A percentile compares a stretch with the other conserved stretches of the same genome.
Conservation (phyloP, 352 stramenopile genomes). For the Phytophthora litchii region DNA sequence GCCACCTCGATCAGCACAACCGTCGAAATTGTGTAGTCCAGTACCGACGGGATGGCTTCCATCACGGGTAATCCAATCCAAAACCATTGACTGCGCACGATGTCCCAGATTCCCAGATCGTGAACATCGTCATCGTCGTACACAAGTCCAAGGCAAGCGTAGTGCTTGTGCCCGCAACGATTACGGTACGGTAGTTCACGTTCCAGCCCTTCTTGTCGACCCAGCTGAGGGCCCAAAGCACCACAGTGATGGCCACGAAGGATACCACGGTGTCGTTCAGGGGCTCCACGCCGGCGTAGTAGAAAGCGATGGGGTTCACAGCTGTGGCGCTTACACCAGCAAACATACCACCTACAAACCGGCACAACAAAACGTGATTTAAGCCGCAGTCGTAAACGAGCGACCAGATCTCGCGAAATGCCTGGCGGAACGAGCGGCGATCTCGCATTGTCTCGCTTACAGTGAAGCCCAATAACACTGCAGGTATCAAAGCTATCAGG, state of each 20-base stretch:
- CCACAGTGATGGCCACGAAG: conserved; percentile 36
- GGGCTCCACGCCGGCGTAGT: conserved; percentile 53
- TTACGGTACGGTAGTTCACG: conserved; percentile 47
- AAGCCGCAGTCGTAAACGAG: conserved; percentile 41
- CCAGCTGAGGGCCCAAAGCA: conserved; percentile 36
- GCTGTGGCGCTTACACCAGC: conserved; percentile 42
- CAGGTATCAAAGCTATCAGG: conserved; percentile 32
- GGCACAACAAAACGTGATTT: conserved; percentile 42
- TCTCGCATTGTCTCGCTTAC: conserved; percentile 24
- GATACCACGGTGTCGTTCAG: conserved; percentile 60
- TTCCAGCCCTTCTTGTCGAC: conserved; percentile 48
- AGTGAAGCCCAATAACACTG: conserved; percentile 34
- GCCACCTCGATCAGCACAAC: conserved; percentile 55
- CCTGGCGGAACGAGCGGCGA: conserved; percentile 25
- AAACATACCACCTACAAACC: conserved; percentile 46
- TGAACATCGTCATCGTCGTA: conserved; percentile 52
- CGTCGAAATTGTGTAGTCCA: conserved; percentile 60
- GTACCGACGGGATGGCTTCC: conserved; percentile 48
- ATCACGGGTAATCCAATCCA: conserved; percentile 69
- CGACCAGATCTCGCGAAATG: conserved; percentile 36
- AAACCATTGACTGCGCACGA: conserved; percentile 65
- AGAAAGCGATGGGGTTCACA: conserved; percentile 46
- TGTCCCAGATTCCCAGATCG: conserved; percentile 62
- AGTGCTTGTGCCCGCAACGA: conserved; percentile 37
- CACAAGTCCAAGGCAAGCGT: conserved; percentile 46